Conservation (phyloP, 257 asterid species). For the Echium plantagineum region DNA sequence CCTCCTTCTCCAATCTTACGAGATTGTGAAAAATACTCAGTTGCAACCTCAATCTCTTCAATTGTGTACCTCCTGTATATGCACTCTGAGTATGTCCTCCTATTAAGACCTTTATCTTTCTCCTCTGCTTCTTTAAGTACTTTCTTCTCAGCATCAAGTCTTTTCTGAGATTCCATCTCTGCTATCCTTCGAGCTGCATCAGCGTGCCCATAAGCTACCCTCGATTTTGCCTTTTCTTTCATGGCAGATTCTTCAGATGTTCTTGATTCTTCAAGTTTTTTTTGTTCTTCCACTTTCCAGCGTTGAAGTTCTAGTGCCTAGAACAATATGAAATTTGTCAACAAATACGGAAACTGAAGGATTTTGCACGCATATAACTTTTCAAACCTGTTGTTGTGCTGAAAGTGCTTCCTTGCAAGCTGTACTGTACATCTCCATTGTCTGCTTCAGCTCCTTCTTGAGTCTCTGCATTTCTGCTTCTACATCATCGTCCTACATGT, state of each 20-base stretch:
- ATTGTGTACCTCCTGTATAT: conserved; percentile 74
- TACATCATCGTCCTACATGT: conserved; percentile 53
- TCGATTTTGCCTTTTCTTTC: conserved; percentile 39
- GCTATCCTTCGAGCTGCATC: conserved; percentile 76
- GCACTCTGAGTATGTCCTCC: conserved; percentile 22
- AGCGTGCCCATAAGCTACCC: conserved; percentile 38
- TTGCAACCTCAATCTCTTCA: conserved; percentile 86
- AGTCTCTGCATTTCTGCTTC: conserved; percentile 93
- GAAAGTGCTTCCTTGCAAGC: conserved; percentile 82
- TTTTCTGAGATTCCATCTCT: conserved; percentile 71
- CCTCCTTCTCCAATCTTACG: conserved; percentile 96
- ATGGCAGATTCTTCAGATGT: conserved; percentile 40
- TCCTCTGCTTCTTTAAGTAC: conserved; percentile 55
- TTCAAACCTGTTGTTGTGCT: conserved; percentile 36
- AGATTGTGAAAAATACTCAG: conserved; percentile 53
- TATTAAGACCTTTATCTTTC: conserved; percentile 17
- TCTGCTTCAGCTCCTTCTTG: conserved; percentile 84
- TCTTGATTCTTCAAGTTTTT: conserved; percentile 43
- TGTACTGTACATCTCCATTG: conserved; percentile 88
- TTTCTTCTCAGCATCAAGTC: conserved; percentile 65
- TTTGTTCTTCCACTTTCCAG: conserved; percentile 50
- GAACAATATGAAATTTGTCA: conserved; percentile 1
- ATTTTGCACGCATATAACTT: neutral
- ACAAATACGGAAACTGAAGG: neutral
- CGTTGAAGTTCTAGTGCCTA: conserved; percentile 48